Percentiles rank a stretch among this genome's conserved stretches.
Conservation (phyloP, 768 basidiomycete species). For the Mycena amicta region DNA sequence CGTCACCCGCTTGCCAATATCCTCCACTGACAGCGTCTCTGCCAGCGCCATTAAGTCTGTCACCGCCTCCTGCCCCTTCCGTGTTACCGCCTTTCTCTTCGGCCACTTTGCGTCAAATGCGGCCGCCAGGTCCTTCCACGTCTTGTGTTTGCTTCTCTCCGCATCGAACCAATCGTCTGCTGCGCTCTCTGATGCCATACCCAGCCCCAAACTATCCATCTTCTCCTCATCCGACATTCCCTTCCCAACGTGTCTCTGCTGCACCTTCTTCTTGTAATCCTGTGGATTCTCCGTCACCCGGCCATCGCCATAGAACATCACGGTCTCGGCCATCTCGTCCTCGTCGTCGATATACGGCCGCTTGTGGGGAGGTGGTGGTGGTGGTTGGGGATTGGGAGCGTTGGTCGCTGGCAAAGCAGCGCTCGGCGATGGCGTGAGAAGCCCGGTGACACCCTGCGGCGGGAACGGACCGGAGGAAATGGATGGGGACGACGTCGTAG, state of each 20-base stretch:
- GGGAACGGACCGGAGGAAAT: too few species aligned
- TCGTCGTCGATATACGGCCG: background rate
- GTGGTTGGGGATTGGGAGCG: too few species aligned
- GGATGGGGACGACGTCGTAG: too few species aligned
- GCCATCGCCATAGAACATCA: constrained; percentile 8
- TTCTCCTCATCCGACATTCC: constrained; percentile 2
- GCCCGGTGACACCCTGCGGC: too few species aligned
- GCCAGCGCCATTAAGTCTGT: background rate
- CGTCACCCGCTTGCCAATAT: background rate
- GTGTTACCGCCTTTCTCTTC: background rate
- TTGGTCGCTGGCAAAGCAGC: too few species aligned
- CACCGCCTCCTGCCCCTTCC: background rate
- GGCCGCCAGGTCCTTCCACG: background rate
- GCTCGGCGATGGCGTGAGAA: too few species aligned
- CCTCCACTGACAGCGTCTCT: constrained; percentile 2
- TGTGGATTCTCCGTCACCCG: constrained; percentile 3
- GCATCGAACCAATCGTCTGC: constrained; percentile 8
- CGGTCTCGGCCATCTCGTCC: constrained; percentile 1
- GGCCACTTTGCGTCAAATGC: constrained; percentile 2
- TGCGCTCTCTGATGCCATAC: background rate
- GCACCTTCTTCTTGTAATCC: constrained; percentile 4
- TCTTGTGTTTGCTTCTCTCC: background rate
- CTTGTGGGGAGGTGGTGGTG: background rate
- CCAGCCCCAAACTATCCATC: background rate
- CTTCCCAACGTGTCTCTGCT: background rate